Conservation (phyloP, 2,329 filamentous ascomycete genomes). For the Fusarium clavum region DNA sequence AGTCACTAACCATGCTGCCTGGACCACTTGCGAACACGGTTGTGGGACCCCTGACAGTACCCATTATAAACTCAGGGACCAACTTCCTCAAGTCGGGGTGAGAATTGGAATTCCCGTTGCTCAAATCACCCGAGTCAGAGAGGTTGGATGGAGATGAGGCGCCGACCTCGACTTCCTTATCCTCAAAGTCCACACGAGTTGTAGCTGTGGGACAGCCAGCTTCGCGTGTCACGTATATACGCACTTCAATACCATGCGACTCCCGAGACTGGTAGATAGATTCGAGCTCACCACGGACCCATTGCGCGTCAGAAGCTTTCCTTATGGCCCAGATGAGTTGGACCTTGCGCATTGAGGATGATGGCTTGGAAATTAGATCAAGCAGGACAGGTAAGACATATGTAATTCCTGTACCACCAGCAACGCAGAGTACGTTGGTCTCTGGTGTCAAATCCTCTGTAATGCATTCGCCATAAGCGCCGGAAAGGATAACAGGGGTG, state of each 20-base stretch:
- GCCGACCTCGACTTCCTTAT: background rate
- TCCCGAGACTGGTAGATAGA: background rate
- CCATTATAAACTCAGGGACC: background rate
- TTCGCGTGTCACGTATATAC: background rate
- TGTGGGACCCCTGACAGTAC: background rate
- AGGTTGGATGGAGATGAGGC: rapidly evolving
- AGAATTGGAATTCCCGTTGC: rapidly evolving
- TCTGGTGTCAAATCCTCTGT: background rate
- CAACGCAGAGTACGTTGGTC: background rate
- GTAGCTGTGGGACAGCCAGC: rapidly evolving
- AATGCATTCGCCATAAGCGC: background rate
- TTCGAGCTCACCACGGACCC: background rate
- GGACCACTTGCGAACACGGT: background rate
- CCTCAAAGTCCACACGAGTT: rapidly evolving
- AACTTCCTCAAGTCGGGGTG: background rate
- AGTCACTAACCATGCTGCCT: background rate
- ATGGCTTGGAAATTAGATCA: background rate
- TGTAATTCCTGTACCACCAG: background rate
- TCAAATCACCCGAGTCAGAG: background rate
- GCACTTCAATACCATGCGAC: background rate
- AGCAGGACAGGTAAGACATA: background rate
- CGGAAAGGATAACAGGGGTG: background rate
- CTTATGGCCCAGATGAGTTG: background rate
- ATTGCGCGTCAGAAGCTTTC: background rate
- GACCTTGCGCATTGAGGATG: background rate